Evolutionary conservation across 768 basidiomycete genomes (phyloP), one percentile per base, ranked within the genome.

Genomic region (Rhizopogon salebrosus): DNA sequence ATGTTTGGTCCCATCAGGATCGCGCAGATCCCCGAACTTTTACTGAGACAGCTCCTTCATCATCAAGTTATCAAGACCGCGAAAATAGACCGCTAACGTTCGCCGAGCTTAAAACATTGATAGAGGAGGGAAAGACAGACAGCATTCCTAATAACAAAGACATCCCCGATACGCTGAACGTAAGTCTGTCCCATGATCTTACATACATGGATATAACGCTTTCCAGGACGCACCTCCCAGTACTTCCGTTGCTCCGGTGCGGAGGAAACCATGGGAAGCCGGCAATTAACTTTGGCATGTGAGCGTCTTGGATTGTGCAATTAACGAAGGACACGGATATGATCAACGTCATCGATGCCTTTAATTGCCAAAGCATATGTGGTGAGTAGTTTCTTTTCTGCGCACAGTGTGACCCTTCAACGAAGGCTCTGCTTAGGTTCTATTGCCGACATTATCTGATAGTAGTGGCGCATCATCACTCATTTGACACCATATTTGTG

Each of bases 121-220:
- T 92, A 54, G 80, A 87, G 59, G 73, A 84, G 18, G 89, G 88
- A 16, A 80, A 76, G 56, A 78, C 80, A 3, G 85, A 88, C 57
- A 70, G 83, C 62, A 89, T 92, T 35, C 89, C 89, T 1, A 87
- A 91, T 60, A 92, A 90, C 64, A 87, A 83, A 58, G 54, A 75
- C 50, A 88, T 92, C 41, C 82, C 85, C 0, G 75, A 84, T n/a
- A 70, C 64, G 2, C 59, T 91, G 34, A 87, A 84, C 69, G 89
- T 88, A 61, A 56, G 80, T 64, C 34, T 31, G 20, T 49, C 37
- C 35, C 26, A 37, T 57, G 36, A 48, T 55, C 36, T 29, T 27
- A 36, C 23, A 23, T 51, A 20, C 20, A 26, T 11, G 41, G 53
- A 48, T 39, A 48, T n/a, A 26, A 23, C 41, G 38, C 10, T 52